Base-by-base conservation (phyloP, 2,329 filamentous ascomycete genomes). In the Seiridium cupressi region DNA sequence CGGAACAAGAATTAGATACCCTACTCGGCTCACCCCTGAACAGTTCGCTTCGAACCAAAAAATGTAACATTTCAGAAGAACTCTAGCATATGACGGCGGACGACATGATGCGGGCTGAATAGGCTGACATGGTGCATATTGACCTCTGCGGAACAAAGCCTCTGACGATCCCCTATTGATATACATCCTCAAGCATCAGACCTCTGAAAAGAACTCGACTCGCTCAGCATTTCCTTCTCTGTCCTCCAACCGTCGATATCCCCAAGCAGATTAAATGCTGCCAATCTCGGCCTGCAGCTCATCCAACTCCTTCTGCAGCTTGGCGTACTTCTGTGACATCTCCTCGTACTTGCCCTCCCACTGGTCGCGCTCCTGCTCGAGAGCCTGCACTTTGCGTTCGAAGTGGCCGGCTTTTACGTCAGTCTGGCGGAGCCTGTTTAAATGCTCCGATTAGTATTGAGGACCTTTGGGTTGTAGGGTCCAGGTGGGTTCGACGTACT, bases 331-430 rank as follows among this genome's bases (percentile, higher is more conserved):
- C 87, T 93, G 90, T 70, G 89, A 79, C 90, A 97, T 96, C 78
- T 98, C 94, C 81, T 98, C 95, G 82, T 96, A 98, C 84, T 99
- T 98, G 79, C 84, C 76, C 84, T 98, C 95, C 93, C 93, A 97
- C 79, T 93, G 88, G 79, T 97, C 93, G 72, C 92, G 90, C 76
- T 93, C 87, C 73, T 87, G 84, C 82, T 99, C 95, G 73, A 97
- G 89, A 72, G 95, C 94, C 80, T 97, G 92, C 70, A 98, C 95
- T 85, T 98, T 98, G 81, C 95, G 95, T 84, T 99, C 95, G 80
- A 94, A 98, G 84, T 99, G 94, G 72, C 94, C 95, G 73, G 94
- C 93, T 86, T 98, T 98, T 81, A 98, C 93, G 77, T 99, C 95
- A 81, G 95, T 97, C 83, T 97, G 93, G 77, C 95, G 93, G 74